Percentiles rank a stretch among this genome's conserved stretches.
These are phyloP conservation scores for Porodaedalea pini DNA, from an alignment of 1,284 basidiomycete species.

Conservation along the genomic window DNA sequence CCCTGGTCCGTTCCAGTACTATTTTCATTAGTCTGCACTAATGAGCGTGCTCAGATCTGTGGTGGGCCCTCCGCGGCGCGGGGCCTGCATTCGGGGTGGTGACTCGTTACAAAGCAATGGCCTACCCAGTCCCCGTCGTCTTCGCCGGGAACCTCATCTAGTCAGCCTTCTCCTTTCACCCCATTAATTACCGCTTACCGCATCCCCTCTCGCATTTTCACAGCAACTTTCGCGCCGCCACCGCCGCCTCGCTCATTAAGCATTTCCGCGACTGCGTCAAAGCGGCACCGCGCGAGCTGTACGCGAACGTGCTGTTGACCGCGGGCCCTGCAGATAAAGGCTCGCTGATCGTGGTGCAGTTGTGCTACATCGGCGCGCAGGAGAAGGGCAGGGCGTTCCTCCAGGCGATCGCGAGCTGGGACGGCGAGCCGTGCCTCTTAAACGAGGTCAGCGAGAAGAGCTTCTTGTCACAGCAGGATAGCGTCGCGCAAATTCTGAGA, in stretches of 20 bases:
- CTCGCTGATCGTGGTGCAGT: conserved; percentile 83
- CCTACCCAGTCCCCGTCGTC: conserved; percentile 83
- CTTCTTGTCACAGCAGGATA: conserved; percentile 85
- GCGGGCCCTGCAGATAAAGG: conserved; percentile 80
- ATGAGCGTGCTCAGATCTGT: conserved; percentile 52
- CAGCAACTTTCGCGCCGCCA: conserved; percentile 80
- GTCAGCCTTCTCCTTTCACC: conserved; percentile 35
- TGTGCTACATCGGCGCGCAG: conserved; percentile 79
- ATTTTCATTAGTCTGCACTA: neutral
- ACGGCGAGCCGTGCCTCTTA: conserved; percentile 73
- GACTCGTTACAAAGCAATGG: conserved; percentile 83
- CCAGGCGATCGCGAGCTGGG: conserved; percentile 82
- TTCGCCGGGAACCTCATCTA: conserved; percentile 90
- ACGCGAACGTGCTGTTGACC: conserved; percentile 85
- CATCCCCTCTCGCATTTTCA: conserved; percentile 16
- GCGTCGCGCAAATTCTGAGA: conserved; percentile 82
- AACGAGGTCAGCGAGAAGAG: conserved; percentile 89
- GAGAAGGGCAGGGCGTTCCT: conserved; percentile 77
- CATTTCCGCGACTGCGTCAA: conserved; percentile 94
- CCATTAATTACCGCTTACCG: conserved; percentile 1
- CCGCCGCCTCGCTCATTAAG: conserved; percentile 81
- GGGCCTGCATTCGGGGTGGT: conserved; percentile 82
- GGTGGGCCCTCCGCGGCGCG: conserved; percentile 88
- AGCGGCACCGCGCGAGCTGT: conserved; percentile 78
- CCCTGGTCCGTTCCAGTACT: conserved; percentile 44